These are phyloP conservation scores for Stagonosporopsis rhizophila DNA, from an alignment of 2,329 filamentous ascomycete genomes.

Conservation along the genomic window DNA sequence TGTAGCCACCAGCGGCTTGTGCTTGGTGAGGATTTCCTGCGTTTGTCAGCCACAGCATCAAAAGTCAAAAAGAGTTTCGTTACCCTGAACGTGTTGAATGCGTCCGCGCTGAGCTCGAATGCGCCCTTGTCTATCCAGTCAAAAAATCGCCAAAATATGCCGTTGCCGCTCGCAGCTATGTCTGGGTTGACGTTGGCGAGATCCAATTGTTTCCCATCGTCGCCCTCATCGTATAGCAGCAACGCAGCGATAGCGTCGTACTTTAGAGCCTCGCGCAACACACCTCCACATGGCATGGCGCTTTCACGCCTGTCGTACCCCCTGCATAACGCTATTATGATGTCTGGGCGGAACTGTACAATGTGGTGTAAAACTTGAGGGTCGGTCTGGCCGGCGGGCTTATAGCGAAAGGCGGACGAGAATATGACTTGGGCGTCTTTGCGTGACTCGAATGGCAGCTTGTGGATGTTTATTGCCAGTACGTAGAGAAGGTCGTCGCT, in stretches of 20 bases:
- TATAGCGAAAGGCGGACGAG: conserved; percentile 92
- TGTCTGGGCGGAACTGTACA: conserved; percentile 82
- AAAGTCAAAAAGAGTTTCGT: background rate
- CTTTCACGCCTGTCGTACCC: conserved; percentile 92
- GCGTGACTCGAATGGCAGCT: conserved; percentile 91
- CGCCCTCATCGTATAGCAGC: conserved; percentile 89
- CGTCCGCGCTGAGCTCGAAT: conserved; percentile 96
- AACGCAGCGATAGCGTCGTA: conserved; percentile 90
- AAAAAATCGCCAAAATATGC: conserved; percentile 97
- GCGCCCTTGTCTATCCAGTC: conserved; percentile 95
- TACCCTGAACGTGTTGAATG: conserved; percentile 96
- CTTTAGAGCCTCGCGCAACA: conserved; percentile 87
- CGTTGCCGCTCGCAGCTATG: conserved; percentile 75
- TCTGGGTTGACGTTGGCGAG: conserved; percentile 80
- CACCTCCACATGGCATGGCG: conserved; percentile 87
- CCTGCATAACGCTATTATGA: conserved; percentile 85
- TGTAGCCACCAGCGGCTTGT: conserved; percentile 87
- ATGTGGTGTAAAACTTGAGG: conserved; percentile 89
- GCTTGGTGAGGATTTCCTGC: conserved; percentile 90
- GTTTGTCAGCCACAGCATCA: conserved; percentile 23
- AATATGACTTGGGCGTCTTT: conserved; percentile 97
- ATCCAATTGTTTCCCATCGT: conserved; percentile 75
- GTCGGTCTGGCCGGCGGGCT: conserved; percentile 73
- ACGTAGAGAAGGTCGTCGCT: conserved; percentile 88
- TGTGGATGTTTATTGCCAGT: conserved; percentile 81